A percentile compares a stretch with the other conserved stretches of the same genome.
Conservation (phyloP, 176 grass and related monocot species). For the Aechmea fasciata region DNA sequence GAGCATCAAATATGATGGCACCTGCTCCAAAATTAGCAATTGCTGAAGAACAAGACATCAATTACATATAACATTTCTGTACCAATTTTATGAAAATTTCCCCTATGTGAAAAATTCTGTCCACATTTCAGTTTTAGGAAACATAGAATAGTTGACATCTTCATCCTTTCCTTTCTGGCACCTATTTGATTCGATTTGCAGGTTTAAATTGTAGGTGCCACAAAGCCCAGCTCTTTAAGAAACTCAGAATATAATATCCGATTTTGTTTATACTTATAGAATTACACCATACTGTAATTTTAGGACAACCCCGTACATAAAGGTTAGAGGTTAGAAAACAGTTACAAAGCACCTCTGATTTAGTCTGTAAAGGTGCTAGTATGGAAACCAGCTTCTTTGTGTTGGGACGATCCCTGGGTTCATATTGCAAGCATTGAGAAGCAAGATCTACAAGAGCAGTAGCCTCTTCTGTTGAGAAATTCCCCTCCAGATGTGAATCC, state of each 20-base stretch:
- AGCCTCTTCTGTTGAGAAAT: constrained; percentile 84
- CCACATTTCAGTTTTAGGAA: not conserved
- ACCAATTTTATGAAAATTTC: no score
- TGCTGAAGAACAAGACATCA: no score
- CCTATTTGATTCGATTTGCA: no score
- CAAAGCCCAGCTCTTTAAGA: not conserved
- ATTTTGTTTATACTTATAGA: not conserved
- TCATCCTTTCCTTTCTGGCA: not conserved
- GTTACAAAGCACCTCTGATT: constrained; percentile 52
- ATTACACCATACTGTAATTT: not conserved
- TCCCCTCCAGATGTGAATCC: constrained; percentile 98
- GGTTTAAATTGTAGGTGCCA: no score
- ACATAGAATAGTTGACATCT: not conserved
- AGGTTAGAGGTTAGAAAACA: not conserved
- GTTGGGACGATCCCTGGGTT: constrained; percentile 87
- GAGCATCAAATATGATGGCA: constrained; percentile 79
- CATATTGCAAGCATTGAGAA: constrained; percentile 80
- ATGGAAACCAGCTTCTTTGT: constrained; percentile 56
- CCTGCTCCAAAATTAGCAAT: constrained; percentile 33
- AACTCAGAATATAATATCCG: not conserved
- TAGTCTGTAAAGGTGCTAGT: constrained; percentile 68
- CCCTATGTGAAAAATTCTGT: no score
- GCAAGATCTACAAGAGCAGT: constrained; percentile 70
- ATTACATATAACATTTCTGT: no score
- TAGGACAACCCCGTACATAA: not conserved